These are phyloP conservation scores for Neostapfia colusana DNA, from an alignment of 176 grass and related monocot species.

Conservation along the genomic window DNA sequence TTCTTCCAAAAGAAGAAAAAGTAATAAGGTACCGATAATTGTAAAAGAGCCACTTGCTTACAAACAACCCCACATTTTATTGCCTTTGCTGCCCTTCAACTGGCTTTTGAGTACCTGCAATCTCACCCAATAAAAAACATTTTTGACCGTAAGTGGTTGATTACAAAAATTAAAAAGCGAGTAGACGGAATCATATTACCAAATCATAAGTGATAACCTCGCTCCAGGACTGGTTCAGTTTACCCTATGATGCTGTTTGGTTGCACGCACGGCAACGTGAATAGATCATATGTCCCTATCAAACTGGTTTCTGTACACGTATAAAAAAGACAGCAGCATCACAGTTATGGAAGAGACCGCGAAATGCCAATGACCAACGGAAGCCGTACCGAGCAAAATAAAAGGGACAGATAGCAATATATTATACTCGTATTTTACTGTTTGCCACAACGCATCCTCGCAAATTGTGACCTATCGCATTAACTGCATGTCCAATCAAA, in stretches of 20 bases:
- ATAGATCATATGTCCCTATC: not conserved
- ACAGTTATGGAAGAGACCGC: not conserved
- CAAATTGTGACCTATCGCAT: not conserved
- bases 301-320: not conserved
- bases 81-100: not conserved
- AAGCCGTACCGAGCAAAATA: not conserved
- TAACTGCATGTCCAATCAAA: slow-evolving; percentile 1
- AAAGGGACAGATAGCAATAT: not conserved
- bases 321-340: not conserved
- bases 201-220: not conserved
- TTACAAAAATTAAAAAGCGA: not conserved
- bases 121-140: not conserved
- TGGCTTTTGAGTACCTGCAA: not conserved
- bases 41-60: not conserved
- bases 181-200: not conserved
- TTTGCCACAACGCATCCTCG: slow-evolving; percentile 13
- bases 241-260: not conserved
- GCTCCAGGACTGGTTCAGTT: not conserved
- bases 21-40: not conserved
- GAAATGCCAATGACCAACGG: not conserved
- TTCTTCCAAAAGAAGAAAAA: not conserved
- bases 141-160: not conserved
- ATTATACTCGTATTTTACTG: not conserved
- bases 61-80: not conserved
- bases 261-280: no score